Evolutionary conservation across 2,329 filamentous ascomycete species (phyloP), one percentile per base, ranked within the genome.

Genomic region (Chaetomiaceae sp.): DNA sequence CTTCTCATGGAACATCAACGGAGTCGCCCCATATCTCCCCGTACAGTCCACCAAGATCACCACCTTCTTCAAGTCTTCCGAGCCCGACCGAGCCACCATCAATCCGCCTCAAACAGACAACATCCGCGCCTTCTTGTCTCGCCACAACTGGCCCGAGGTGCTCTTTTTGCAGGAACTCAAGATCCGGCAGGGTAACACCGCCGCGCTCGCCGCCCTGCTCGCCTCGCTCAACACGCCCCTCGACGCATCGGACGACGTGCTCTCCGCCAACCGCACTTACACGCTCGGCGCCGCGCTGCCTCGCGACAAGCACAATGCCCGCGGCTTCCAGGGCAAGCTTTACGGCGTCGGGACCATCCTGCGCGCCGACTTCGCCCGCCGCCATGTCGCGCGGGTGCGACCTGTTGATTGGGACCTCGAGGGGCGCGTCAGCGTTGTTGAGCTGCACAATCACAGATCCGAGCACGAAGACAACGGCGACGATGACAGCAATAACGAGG

Each of bases 311-410:
- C 58, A 68, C 57, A 78, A 79, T 51, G 74, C 71, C 3, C 64
- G 63, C 1, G 74, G 71, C 0, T 72, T 72, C 37, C 69, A 65
- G 1, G 68, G 74, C 1, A 75, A 69, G 49, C 60, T 77, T 1
- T 75, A 78, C 51, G 74, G 75, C 11, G 72, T 79, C 2, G 72
- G 68, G 22, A 70, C 68, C 19, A 65, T 78, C 36, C 54, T 77
- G 12, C 65, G 73, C 3, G 57, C 63, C 10, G 72, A 76, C 52
- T 68, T 74, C 41, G 48, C 60, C 10, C 22, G 48, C 1, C 46
- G 58, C 18, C 43, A 56, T 15, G 59, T 67, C 9, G 49, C 57
- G 0, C 42, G 47, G 4, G 61, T 70, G 0, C 62, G 69, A 7
- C 65, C 62, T 0, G 71, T 74, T 0, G 58, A 65, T 9, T 78